Evolutionary conservation across 345 rosid genomes (phyloP).

Genomic region (Erucastrum elatum): DNA sequence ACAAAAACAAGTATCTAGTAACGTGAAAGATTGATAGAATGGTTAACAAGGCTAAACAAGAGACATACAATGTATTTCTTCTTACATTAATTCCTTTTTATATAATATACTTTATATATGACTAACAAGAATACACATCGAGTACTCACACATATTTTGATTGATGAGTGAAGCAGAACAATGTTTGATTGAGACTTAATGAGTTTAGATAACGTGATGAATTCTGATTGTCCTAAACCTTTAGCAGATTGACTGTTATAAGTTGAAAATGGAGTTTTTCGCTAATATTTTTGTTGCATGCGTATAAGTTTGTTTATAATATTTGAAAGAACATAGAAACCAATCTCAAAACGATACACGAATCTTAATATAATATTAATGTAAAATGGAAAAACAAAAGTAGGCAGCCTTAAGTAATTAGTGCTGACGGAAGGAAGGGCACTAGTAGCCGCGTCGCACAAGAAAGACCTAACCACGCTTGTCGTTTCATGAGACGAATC

Average conservation of each 20-base stretch:
- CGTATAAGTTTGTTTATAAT: slow-evolving; percentile 23
- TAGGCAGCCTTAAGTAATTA: slow-evolving; percentile 9
- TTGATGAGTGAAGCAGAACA: neutral
- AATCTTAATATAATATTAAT: slow-evolving; percentile 3
- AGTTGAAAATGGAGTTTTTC: neutral
- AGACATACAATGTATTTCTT: slow-evolving; percentile 9
- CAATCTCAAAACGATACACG: slow-evolving; percentile 22
- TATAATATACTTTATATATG: neutral
- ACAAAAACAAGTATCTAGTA: slow-evolving; percentile 14
- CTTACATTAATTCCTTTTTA: neutral
- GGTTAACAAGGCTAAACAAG: slow-evolving; percentile 21
- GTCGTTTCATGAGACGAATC: slow-evolving; percentile 41
- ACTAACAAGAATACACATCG: neutral
- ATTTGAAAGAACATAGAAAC: slow-evolving; percentile 23
- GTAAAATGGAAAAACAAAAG: slow-evolving; percentile 18
- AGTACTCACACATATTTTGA: neutral
- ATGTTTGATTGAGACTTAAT: neutral
- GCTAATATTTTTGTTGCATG: slow-evolving; percentile 1
- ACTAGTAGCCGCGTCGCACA: slow-evolving; percentile 44
- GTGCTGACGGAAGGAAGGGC: slow-evolving; percentile 27
- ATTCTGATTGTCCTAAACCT: neutral
- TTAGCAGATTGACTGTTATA: neutral
- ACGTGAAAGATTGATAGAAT: slow-evolving; percentile 19
- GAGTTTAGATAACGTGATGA: neutral
- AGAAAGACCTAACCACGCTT: slow-evolving; percentile 40